Conservation (phyloP, 257 asterid species). For the Gynochthodes officinalis region DNA sequence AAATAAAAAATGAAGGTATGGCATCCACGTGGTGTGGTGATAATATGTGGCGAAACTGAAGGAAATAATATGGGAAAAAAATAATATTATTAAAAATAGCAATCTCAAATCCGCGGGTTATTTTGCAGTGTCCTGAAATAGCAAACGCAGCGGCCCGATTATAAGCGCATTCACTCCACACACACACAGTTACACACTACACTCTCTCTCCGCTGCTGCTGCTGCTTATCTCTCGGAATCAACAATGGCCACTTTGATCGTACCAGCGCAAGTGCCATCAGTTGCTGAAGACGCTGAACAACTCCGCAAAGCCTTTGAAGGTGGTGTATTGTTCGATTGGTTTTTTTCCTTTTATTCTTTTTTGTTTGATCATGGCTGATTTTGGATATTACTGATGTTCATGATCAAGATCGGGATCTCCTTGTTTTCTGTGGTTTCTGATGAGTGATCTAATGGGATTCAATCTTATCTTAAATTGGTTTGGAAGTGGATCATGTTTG, state of each 20-base stretch:
- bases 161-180: no score
- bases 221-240: background rate
- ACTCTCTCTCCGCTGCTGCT: background rate
- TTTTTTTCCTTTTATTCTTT: background rate
- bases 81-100: background rate
- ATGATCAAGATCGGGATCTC: background rate
- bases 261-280: conserved; percentile 56
- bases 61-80: no score
- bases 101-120: background rate
- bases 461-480: background rate
- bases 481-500: background rate
- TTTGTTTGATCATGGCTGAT: background rate
- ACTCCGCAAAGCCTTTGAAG: conserved; percentile 75
- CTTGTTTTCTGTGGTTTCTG: background rate
- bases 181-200: conserved; percentile 8
- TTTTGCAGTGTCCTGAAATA: conserved; percentile 10
- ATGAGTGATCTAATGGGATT: background rate
- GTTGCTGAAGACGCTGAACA: conserved; percentile 69
- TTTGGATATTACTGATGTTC: background rate
- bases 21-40: no score
- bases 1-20: no score
- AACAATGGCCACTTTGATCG: conserved; percentile 55
- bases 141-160: background rate
- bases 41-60: conserved; percentile 12
- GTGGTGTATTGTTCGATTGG: conserved; percentile 15